Conservation (phyloP, 2,329 filamentous ascomycete genomes). For the Penicillium brevicompactum region DNA sequence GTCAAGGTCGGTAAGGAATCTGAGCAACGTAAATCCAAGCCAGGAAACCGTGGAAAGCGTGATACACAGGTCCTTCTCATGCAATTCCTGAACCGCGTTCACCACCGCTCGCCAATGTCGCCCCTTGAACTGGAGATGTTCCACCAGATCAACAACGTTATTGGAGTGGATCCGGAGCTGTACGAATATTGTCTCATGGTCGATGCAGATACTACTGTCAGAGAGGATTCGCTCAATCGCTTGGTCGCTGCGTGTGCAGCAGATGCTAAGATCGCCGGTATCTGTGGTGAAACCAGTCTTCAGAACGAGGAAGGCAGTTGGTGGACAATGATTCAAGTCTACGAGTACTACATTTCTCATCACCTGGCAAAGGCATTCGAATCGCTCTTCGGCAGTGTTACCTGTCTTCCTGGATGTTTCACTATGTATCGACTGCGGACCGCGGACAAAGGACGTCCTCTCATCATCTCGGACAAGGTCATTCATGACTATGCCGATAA, state of each 20-base stretch:
- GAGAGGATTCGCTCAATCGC: slow-evolving; percentile 87
- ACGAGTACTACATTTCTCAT: slow-evolving; percentile 99
- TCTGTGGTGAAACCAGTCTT: slow-evolving; percentile 94
- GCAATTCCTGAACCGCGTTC: slow-evolving; percentile 97
- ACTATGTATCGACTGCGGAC: slow-evolving; percentile 97
- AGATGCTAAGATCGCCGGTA: slow-evolving; percentile 93
- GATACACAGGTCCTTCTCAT: slow-evolving; percentile 95
- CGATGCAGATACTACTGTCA: slow-evolving; percentile 93
- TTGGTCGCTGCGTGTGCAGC: slow-evolving; percentile 91
- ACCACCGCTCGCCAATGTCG: slow-evolving; percentile 91
- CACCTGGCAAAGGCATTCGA: slow-evolving; percentile 96
- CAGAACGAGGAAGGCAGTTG: slow-evolving; percentile 94
- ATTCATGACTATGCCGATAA: slow-evolving; percentile 88
- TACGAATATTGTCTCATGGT: slow-evolving; percentile 98
- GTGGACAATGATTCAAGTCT: slow-evolving; percentile 99
- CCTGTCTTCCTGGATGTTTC: slow-evolving; percentile 99
- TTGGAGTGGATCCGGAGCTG: slow-evolving; percentile 93
- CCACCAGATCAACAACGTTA: slow-evolving; percentile 99
- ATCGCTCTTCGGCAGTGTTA: slow-evolving; percentile 95
- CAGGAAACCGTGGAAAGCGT: slow-evolving; percentile 96
- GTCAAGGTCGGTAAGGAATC: slow-evolving; percentile 98
- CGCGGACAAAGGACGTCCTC: slow-evolving; percentile 87
- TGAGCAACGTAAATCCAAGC: slow-evolving; percentile 86
- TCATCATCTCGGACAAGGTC: slow-evolving; percentile 88
- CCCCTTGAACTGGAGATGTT: slow-evolving; percentile 97